Evolutionary conservation across 2,329 filamentous ascomycete genomes (phyloP), one percentile per base, ranked within the genome.

Genomic region (Dactylonectria macrodidyma): DNA sequence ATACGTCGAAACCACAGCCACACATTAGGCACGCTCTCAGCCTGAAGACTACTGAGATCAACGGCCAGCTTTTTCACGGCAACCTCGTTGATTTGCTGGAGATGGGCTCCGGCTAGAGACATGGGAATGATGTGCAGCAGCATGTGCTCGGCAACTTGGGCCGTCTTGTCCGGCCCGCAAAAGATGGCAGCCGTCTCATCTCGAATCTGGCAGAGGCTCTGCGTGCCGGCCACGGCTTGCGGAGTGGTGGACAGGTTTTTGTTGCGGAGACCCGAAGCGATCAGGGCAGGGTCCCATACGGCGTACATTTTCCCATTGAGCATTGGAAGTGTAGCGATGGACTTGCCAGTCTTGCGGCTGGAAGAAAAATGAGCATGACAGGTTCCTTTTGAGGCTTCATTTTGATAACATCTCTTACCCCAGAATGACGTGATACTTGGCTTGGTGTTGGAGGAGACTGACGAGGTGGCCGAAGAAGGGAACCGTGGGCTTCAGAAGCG

Each of bases 321-420:
- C 74, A 86, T 82, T 3, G 81, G 82, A 4, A 87, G 69, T 1
- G 85, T 84, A 66, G 81, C 83, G 67, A 85, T 83, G 26, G 74
- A 65, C 50, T 77, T 38, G 46, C 26, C 54, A 10, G 76, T 70
- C 73, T 36, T 52, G 41, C 48, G 55, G 16, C 47, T 58, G 44
- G 44, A 10, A n/a, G 16, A 5, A 7, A 10, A 22, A 38, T 60
- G 14, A 60, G 47, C 24, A 24, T 30, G 22, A 9, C 14, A 16
- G 8, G 7, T 16, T 7, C 33, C 44, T 8, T 41, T 19, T 19
- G 19, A 19, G 19, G 19, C 19, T 19, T 19, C 19, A 19, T 19
- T 19, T 19, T 19, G 19, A 19, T 19, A 19, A 19, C 19, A 19
- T 19, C 16, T 30, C 54, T 46, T 58, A 64, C 61, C 44, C 24